A percentile compares a stretch with the other conserved stretches of the same genome.
Evolutionary conservation across 2,329 filamentous ascomycete species (phyloP).

Genomic region (Capronia americana): DNA sequence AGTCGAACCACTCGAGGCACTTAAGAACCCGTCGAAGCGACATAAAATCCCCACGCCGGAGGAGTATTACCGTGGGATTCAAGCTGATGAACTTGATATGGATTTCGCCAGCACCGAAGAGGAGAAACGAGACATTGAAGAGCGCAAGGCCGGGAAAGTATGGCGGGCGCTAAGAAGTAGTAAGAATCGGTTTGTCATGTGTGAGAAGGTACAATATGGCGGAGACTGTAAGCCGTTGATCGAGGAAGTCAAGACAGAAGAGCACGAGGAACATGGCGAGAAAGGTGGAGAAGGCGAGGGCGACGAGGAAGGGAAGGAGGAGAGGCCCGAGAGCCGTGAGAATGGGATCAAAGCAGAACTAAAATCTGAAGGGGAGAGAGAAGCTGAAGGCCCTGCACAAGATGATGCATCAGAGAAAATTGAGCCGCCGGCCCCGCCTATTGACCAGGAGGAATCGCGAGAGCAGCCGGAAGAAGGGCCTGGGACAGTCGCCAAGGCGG

Average conservation of each 20-base stretch:
- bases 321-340: slow-evolving; percentile 9
- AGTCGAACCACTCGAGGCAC: slow-evolving; percentile 69
- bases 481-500: not conserved
- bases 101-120: slow-evolving; percentile 75
- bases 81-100: slow-evolving; percentile 82
- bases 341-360: slow-evolving; percentile 3
- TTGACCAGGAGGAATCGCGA: not conserved
- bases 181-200: slow-evolving; percentile 67
- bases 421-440: not conserved
- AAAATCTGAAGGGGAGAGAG: not conserved
- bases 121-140: slow-evolving; percentile 65
- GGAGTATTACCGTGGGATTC: slow-evolving; percentile 74
- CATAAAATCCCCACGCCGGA: slow-evolving; percentile 73
- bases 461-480: not conserved
- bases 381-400: not conserved
- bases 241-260: slow-evolving; percentile 17
- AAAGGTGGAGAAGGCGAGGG: slow-evolving; percentile 13
- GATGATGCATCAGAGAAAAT: not conserved
- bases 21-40: slow-evolving; percentile 70
- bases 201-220: slow-evolving; percentile 87
- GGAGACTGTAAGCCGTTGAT: slow-evolving; percentile 64
- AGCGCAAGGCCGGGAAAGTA: slow-evolving; percentile 82
- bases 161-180: slow-evolving; percentile 88
- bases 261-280: slow-evolving; percentile 18
- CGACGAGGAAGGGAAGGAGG: slow-evolving; percentile 10